Evolutionary conservation across 2,329 filamentous ascomycete species (phyloP).

Genomic region (Scorias spongiosa): DNA sequence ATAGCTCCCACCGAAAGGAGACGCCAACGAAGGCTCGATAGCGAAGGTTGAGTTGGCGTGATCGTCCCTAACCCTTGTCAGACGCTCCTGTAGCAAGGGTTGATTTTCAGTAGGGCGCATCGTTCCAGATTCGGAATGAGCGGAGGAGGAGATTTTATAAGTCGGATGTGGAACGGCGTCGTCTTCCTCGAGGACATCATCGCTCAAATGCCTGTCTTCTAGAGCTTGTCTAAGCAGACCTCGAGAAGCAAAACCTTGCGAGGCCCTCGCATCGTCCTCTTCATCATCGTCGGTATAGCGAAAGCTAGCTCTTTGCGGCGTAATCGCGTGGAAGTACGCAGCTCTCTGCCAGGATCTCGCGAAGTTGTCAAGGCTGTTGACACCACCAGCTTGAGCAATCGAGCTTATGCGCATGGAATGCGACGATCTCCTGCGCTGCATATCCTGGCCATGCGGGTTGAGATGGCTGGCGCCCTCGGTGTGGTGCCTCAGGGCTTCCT

Average conservation of each 20-base stretch:
- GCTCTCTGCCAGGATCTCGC: slow-evolving; percentile 85
- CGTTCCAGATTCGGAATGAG: slow-evolving; percentile 4
- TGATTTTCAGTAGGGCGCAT: slow-evolving; percentile 10
- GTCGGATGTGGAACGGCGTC: slow-evolving; percentile 12
- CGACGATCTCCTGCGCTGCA: slow-evolving; percentile 30
- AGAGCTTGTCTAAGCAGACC: slow-evolving; percentile 18
- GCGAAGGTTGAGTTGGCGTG: slow-evolving; percentile 24
- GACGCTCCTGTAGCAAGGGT: slow-evolving; percentile 11
- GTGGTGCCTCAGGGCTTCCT: slow-evolving; percentile 10
- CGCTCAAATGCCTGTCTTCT: slow-evolving; percentile 6
- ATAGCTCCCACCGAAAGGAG: slow-evolving; percentile 59
- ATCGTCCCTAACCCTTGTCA: slow-evolving; percentile 21
- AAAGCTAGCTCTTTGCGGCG: slow-evolving; percentile 64
- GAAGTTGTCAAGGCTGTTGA: slow-evolving; percentile 90
- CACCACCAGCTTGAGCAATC: slow-evolving; percentile 60
- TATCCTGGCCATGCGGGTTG: slow-evolving; percentile 8
- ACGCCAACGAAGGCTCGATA: slow-evolving; percentile 42
- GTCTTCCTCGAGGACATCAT: slow-evolving; percentile 9
- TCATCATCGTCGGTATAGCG: slow-evolving; percentile 31
- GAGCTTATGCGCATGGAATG: slow-evolving; percentile 36
- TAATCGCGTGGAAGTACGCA: slow-evolving; percentile 73
- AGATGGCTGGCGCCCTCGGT: slow-evolving; percentile 2
- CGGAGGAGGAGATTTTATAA: slow-evolving; percentile 2
- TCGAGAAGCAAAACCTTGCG: too few species aligned
- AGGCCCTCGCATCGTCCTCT: slow-evolving; percentile 24